Evolutionary conservation across 1,139 yeast species (phyloP), one percentile per base, ranked within the genome.

Genomic region (Lodderomyces margitis): DNA sequence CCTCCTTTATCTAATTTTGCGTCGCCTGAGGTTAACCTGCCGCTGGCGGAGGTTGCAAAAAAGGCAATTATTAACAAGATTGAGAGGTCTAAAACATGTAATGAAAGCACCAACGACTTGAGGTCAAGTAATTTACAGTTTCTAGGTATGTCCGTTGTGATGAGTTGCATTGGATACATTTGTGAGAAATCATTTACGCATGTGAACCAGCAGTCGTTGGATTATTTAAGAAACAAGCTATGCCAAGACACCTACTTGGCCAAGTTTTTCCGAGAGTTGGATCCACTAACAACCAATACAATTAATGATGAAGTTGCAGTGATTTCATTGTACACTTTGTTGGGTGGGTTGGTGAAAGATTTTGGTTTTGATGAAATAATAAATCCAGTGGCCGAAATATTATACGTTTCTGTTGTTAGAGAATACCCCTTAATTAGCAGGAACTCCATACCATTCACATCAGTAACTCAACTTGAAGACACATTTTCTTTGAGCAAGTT

Each of bases 281-380:
- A 80, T 44, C 55, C 58, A 21, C 39, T 38, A 25, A 30, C 23
- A n/a, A 37, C 45, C 1, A 61, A 72, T 1, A 71, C 55, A 25
- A 51, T 53, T 14, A 65, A 61, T 41, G 79, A 79, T 41, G 75
- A 73, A 35, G 62, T 73, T 4, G 80, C 80, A 0, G 65, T 75
- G 1, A 68, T 71, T 30, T 66, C 81, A 28, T 65, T 87, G 37
- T 74, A 75, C 50, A 74, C 83, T 21, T 58, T 84, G 19, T 55
- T 87, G 21, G 95, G 95, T 2, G 80, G 83, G 12, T 77, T 89
- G 48, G 75, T 83, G 30, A 83, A 81, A 52, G 95, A 86, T 59
- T 87, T 83, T 64, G 95, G 95, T 1, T 85, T 87, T 56, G 89
- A 87, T 54, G 61, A 74, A 1, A 70, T 82, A 19, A 62, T 84